These are phyloP conservation scores for Monilinia aucupariae DNA, from an alignment of 2,329 filamentous ascomycete species.

Conservation along the genomic window DNA sequence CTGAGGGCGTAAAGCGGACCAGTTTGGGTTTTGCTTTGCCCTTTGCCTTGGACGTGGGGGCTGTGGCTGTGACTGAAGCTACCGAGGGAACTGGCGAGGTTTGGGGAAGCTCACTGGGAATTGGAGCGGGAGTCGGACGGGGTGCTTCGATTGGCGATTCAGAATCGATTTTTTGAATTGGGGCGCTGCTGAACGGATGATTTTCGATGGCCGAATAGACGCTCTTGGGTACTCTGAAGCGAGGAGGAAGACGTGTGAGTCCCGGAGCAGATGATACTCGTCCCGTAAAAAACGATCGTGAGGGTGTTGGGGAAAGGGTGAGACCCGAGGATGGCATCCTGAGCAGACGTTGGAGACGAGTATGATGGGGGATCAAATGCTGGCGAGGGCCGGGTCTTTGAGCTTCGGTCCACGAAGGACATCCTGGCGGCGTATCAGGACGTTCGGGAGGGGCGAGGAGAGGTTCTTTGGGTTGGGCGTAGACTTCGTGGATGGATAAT, in stretches of 20 bases:
- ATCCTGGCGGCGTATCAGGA: conserved; percentile 33
- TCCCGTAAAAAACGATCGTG: conserved; percentile 2
- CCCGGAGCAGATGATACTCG: conserved; percentile 11
- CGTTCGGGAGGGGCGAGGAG: conserved; percentile 30
- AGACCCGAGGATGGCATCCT: conserved; percentile 20
- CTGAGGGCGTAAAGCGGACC: conserved; percentile 14
- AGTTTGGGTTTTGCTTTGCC: conserved; percentile 4
- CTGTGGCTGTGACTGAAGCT: neutral
- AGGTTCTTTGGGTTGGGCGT: conserved; percentile 32
- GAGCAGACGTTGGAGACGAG: conserved; percentile 26
- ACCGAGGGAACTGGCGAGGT: neutral
- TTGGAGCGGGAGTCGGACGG: neutral
- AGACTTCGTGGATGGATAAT: conserved; percentile 29
- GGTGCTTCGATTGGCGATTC: conserved; percentile 5
- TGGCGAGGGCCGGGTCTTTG: conserved; percentile 22
- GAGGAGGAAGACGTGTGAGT: conserved; percentile 11
- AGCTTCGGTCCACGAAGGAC: conserved; percentile 35
- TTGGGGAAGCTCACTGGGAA: neutral
- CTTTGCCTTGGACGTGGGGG: neutral
- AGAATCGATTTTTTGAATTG: conserved; percentile 20
- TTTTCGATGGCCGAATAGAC: conserved; percentile 30
- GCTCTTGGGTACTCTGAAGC: conserved; percentile 33
- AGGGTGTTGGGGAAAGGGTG: conserved; percentile 15
- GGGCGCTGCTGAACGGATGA: conserved; percentile 32
- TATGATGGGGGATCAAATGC: conserved; percentile 11